phyloP scores from a whole-genome alignment of 2,329 filamentous ascomycete species.

The Colletotrichum euphorbiae region DNA sequence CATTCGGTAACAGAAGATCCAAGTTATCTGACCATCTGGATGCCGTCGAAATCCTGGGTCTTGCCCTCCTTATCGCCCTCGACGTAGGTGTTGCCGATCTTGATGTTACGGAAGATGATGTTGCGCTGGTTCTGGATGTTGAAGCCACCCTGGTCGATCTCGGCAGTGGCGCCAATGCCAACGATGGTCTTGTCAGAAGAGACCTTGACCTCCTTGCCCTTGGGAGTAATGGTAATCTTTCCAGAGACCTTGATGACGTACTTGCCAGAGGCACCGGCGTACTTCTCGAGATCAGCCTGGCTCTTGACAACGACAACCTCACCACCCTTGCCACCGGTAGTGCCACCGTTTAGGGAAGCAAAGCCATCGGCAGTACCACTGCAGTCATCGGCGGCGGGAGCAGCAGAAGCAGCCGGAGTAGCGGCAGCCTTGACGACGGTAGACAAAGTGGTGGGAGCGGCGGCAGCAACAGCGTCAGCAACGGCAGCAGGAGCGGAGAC shows the following conservation, averaged over 20 bases:
- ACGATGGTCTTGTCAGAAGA: constrained; percentile 44
- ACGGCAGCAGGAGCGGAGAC: constrained; percentile 3
- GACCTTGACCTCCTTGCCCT: constrained; percentile 41
- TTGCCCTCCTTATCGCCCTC: constrained; percentile 42
- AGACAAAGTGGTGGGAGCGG: neutral
- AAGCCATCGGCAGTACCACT: constrained; percentile 41
- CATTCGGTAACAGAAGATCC: rapidly evolving
- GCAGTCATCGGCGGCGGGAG: constrained; percentile 24
- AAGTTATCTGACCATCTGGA: constrained; percentile 41
- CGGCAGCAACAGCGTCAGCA: constrained; percentile 9
- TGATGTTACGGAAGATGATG: constrained; percentile 44
- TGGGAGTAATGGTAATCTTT: constrained; percentile 42
- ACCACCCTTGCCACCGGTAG: constrained; percentile 43
- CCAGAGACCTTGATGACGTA: constrained; percentile 44
- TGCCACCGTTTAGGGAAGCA: constrained; percentile 44
- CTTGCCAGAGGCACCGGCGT: constrained; percentile 41
- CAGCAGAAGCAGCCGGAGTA: constrained; percentile 10
- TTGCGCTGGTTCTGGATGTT: constrained; percentile 42
- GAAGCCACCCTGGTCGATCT: constrained; percentile 43
- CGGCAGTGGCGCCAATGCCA: constrained; percentile 42
- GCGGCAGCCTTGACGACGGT: constrained; percentile 25
- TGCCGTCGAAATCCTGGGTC: constrained; percentile 44
- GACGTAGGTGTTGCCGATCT: constrained; percentile 39
- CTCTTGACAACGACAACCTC: constrained; percentile 41
- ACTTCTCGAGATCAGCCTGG: constrained; percentile 42